Evolutionary conservation across 2,329 filamentous ascomycete species (phyloP).

Genomic region (Zalaria sp.): DNA sequence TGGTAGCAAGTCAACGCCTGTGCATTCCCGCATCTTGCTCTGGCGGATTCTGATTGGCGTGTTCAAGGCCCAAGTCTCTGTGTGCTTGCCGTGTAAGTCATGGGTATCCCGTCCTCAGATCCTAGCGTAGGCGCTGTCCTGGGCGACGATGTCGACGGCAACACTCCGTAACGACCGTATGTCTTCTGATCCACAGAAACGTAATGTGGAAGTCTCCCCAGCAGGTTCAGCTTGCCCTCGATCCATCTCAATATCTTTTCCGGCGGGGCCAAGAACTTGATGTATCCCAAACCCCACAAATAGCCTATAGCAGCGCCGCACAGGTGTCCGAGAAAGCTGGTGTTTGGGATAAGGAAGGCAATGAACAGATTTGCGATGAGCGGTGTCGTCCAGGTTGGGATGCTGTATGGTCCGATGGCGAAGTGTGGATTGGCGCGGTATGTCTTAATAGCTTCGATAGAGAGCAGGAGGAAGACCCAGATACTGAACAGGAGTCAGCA

Average conservation of each 20-base stretch:
- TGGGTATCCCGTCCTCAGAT: constrained; percentile 22
- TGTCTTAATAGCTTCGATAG: constrained; percentile 73
- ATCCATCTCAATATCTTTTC: constrained; percentile 80
- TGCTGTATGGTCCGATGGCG: constrained; percentile 47
- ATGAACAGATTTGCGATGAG: constrained; percentile 63
- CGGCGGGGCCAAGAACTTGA: constrained; percentile 79
- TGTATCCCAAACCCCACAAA: constrained; percentile 72
- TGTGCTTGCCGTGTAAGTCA: constrained; percentile 49
- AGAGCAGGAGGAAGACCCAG: constrained; percentile 83
- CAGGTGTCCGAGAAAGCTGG: constrained; percentile 75
- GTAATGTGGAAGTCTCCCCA: constrained; percentile 76
- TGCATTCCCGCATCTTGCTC: too few relatives aligned
- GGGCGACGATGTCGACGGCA: constrained; percentile 38
- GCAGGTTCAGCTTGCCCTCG: constrained; percentile 73
- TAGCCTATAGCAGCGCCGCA: constrained; percentile 78
- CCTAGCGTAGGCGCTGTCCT: constrained; percentile 12
- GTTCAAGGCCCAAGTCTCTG: constrained; percentile 56
- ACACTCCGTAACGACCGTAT: constrained; percentile 78
- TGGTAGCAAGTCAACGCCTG: too few relatives aligned
- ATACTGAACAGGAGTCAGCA: constrained; percentile 41
- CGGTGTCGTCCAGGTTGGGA: constrained; percentile 87
- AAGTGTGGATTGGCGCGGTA: constrained; percentile 71
- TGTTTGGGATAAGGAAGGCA: constrained; percentile 62
- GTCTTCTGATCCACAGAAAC: constrained; percentile 93
- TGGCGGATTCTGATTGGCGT: too few relatives aligned